phyloP scores from a whole-genome alignment of 352 stramenopile genomes.

The Phytopythium delawarense region DNA sequence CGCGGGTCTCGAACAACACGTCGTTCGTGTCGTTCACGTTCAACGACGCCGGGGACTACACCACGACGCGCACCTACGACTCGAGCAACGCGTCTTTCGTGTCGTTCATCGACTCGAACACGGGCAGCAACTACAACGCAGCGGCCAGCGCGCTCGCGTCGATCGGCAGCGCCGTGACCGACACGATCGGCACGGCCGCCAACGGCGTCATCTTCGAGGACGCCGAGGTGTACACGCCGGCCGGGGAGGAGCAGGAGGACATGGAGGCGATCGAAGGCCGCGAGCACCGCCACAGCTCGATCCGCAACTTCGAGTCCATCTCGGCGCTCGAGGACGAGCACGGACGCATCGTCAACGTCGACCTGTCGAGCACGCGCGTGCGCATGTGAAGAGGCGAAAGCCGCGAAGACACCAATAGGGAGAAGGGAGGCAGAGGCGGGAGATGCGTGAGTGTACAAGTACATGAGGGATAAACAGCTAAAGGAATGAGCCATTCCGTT shows the following conservation, averaged over 20 bases:
- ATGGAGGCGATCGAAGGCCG: slow-evolving; percentile 1
- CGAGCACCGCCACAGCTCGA: slow-evolving; percentile 14
- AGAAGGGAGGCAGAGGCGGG: background rate
- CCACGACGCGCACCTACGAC: slow-evolving; percentile 7
- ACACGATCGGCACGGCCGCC: background rate
- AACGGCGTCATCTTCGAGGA: slow-evolving; percentile 27
- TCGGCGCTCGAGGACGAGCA: slow-evolving; percentile 25
- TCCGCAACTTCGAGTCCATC: slow-evolving; percentile 42
- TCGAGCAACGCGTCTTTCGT: slow-evolving; percentile 9
- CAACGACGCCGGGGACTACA: slow-evolving; percentile 9
- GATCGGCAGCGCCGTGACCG: background rate
- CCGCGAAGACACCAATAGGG: too few species aligned
- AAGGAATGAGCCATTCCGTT: too few species aligned
- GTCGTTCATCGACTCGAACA: slow-evolving; percentile 9
- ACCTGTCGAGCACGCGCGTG: slow-evolving; percentile 30
- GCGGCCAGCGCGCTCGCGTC: slow-evolving; percentile 9
- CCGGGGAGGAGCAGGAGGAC: slow-evolving; percentile 3
- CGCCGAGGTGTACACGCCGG: slow-evolving; percentile 11
- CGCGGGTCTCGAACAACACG: slow-evolving; percentile 29
- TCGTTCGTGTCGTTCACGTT: slow-evolving; percentile 44
- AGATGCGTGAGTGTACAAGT: background rate
- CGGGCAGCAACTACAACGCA: slow-evolving; percentile 11
- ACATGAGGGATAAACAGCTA: background rate
- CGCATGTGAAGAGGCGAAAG: slow-evolving; percentile 21
- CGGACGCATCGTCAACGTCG: slow-evolving; percentile 14